Percentiles rank a stretch among this genome's conserved stretches.
phyloP scores from a whole-genome alignment of 2,329 filamentous ascomycete species.

The Paraphaeosphaeria minitans region DNA sequence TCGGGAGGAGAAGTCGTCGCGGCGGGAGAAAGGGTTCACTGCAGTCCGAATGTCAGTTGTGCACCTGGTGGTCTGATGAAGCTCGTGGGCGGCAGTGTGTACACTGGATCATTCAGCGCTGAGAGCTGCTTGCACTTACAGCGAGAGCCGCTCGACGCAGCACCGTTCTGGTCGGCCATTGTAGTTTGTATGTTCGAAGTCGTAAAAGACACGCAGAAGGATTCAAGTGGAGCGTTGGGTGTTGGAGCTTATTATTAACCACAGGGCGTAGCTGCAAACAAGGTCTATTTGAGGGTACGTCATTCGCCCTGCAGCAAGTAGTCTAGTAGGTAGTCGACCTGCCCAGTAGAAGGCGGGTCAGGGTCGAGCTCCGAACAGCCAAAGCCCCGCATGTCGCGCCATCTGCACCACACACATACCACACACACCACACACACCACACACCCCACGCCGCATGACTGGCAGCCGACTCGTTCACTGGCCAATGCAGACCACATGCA shows the following conservation, averaged over 20 bases:
- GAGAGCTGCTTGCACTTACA: constrained; percentile 9
- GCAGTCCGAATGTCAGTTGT: constrained; percentile 5
- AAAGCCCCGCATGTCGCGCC: constrained; percentile 14
- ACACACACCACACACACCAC: constrained; percentile 6
- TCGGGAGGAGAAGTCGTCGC: constrained; percentile 48
- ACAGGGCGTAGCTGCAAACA: neutral
- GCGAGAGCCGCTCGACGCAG: constrained; percentile 10
- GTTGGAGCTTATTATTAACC: neutral
- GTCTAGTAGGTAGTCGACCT: too few species aligned
- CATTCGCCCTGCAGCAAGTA: constrained; percentile 1
- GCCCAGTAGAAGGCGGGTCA: constrained; percentile 2
- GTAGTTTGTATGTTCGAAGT: neutral
- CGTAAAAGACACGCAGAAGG: neutral
- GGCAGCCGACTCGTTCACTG: constrained; percentile 3
- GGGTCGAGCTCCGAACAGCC: constrained; percentile 9
- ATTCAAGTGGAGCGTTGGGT: neutral
- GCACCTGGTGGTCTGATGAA: neutral
- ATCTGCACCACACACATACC: constrained; percentile 2
- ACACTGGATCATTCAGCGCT: neutral
- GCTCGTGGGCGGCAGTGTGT: neutral
- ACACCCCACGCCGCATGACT: constrained; percentile 11
- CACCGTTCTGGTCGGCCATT: constrained; percentile 21
- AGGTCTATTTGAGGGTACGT: constrained; percentile 5
- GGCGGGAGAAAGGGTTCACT: constrained; percentile 18
- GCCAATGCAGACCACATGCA: constrained; percentile 9